Percentiles rank a stretch among this genome's conserved stretches.
phyloP scores from a whole-genome alignment of 257 asterid species.

The Cordia subcordata region DNA sequence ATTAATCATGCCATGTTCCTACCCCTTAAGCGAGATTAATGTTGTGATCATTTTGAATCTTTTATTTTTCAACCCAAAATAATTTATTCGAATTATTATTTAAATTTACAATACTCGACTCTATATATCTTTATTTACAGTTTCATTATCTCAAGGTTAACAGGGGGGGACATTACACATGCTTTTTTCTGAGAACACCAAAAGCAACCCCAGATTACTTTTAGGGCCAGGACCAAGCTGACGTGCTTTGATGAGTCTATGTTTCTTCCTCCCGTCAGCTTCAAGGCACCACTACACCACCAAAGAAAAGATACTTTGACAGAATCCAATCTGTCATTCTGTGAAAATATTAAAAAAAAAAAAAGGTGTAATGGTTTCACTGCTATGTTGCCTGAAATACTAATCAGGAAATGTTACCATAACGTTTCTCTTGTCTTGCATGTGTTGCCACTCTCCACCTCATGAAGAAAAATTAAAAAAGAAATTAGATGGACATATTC shows the following conservation, averaged over 20 bases:
- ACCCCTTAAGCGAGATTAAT: too few species aligned
- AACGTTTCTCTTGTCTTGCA: background rate
- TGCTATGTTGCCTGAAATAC: background rate
- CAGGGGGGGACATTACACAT: too few species aligned
- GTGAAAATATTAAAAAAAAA: too few species aligned
- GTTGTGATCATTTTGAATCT: too few species aligned
- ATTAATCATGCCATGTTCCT: too few species aligned
- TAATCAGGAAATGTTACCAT: background rate
- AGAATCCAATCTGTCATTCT: background rate
- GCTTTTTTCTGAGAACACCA: background rate
- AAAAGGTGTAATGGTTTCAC: background rate
- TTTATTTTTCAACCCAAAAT: too few species aligned
- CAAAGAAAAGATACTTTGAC: background rate
- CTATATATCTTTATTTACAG: too few species aligned
- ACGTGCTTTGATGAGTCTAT: background rate
- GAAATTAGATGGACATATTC: too few species aligned
- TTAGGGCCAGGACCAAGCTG: background rate
- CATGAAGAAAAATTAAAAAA: background rate
- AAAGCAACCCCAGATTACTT: background rate
- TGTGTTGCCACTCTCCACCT: background rate
- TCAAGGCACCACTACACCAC: background rate
- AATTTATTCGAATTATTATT: too few species aligned
- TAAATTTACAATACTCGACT: too few species aligned
- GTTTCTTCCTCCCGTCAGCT: background rate
- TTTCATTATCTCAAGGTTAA: too few species aligned